These are phyloP conservation scores for Saccharum officinarum DNA, from an alignment of 176 grass and related monocot species.

Conservation along the genomic window DNA sequence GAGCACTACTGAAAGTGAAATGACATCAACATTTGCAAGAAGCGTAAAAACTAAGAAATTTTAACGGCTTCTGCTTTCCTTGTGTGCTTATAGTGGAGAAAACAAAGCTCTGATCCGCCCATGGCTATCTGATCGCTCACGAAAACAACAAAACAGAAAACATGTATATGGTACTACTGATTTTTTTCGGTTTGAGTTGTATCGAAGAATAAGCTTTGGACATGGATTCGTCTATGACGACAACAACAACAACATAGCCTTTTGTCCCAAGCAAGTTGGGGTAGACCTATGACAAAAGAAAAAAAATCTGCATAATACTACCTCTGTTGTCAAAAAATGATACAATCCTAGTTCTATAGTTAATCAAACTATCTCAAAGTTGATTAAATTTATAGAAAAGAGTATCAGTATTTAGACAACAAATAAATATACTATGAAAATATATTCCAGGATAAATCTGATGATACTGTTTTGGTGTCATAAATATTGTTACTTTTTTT, in stretches of 20 bases:
- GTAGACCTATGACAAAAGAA: no score
- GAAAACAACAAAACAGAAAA: background rate
- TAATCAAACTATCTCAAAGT: background rate
- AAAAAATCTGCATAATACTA: background rate
- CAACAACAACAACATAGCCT: no score
- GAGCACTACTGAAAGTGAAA: constrained; percentile 32
- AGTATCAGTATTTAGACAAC: background rate
- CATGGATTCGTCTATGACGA: background rate
- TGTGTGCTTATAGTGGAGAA: background rate
- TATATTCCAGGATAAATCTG: background rate
- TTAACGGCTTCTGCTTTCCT: background rate
- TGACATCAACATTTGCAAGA: background rate
- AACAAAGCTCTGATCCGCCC: background rate
- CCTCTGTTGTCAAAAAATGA: background rate
- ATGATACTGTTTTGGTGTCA: background rate
- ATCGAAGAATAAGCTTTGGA: background rate
- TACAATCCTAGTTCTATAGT: background rate
- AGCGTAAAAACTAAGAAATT: background rate
- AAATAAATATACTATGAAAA: background rate
- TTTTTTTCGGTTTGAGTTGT: background rate
- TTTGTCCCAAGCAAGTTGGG: no score
- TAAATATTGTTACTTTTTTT: background rate
- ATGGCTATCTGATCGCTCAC: background rate
- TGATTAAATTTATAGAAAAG: background rate
- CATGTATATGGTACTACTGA: background rate